A percentile compares a stretch with the other conserved stretches of the same genome.
These are phyloP conservation scores for Bisporella sp. DNA, from an alignment of 2,329 filamentous ascomycete genomes.

Conservation along the genomic window DNA sequence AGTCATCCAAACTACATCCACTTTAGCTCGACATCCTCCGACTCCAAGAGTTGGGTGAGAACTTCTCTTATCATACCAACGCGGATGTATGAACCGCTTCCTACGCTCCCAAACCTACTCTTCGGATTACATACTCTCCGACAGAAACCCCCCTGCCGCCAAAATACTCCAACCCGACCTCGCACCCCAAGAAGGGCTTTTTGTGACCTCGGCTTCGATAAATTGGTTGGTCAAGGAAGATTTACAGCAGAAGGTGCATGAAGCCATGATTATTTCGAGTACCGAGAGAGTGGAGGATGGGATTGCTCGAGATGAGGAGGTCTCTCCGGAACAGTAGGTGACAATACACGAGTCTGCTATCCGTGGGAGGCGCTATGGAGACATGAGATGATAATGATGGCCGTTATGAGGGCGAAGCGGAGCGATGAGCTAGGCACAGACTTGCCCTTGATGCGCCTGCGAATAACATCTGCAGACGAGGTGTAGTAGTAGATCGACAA, in stretches of 20 bases:
- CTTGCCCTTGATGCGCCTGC: too few relatives aligned
- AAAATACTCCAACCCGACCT: slow-evolving; percentile 64
- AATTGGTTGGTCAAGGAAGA: slow-evolving; percentile 62
- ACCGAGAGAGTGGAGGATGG: slow-evolving; percentile 57
- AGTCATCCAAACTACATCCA: slow-evolving; percentile 68
- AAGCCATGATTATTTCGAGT: slow-evolving; percentile 44
- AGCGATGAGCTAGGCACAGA: too few relatives aligned
- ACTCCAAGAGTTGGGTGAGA: slow-evolving; percentile 46
- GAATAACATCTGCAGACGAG: too few relatives aligned
- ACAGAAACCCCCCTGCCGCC: too few relatives aligned
- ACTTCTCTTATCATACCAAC: slow-evolving; percentile 56
- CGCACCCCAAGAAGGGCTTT: slow-evolving; percentile 65
- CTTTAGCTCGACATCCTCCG: slow-evolving; percentile 31
- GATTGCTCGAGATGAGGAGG: slow-evolving; percentile 67
- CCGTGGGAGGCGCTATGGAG: too few relatives aligned
- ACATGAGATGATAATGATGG: too few relatives aligned
- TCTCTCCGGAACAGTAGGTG: slow-evolving; percentile 68
- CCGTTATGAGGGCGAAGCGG: too few relatives aligned
- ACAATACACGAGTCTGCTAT: too few relatives aligned
- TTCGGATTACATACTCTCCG: slow-evolving; percentile 69
- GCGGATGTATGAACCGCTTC: slow-evolving; percentile 56
- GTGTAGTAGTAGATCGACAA: too few relatives aligned
- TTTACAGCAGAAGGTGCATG: slow-evolving; percentile 66
- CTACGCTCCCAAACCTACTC: slow-evolving; percentile 46
- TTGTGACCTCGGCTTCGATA: slow-evolving; percentile 61